A percentile compares a stretch with the other conserved stretches of the same genome.
phyloP scores from a whole-genome alignment of 2,329 filamentous ascomycete species.

The Sclerotinia sclerotiorum region DNA sequence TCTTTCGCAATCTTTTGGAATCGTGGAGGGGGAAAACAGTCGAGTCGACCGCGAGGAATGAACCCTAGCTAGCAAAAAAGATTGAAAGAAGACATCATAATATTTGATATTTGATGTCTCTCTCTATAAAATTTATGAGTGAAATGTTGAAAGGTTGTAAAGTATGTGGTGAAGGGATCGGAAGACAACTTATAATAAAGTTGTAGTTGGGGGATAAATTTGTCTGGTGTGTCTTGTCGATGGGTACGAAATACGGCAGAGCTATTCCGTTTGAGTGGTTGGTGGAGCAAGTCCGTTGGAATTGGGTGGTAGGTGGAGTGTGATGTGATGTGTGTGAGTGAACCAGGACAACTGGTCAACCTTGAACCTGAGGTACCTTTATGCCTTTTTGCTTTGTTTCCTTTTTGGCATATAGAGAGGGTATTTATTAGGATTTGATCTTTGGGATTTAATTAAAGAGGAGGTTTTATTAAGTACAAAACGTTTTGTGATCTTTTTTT shows the following conservation, averaged over 20 bases:
- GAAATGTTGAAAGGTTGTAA: background rate
- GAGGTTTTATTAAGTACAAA: too few species aligned
- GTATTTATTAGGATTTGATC: too few species aligned
- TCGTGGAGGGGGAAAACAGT: conserved; percentile 8
- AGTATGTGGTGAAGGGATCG: background rate
- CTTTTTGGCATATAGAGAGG: too few species aligned
- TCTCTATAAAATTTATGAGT: background rate
- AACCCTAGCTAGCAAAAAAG: conserved; percentile 19
- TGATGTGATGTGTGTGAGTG: background rate
- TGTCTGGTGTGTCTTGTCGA: conserved; percentile 1
- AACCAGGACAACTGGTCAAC: background rate
- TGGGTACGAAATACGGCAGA: background rate
- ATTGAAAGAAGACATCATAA: conserved; percentile 22
- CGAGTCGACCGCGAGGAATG: conserved; percentile 19
- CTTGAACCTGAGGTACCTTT: background rate
- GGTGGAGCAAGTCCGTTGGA: background rate
- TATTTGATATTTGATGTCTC: conserved; percentile 21
- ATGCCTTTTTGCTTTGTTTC: background rate
- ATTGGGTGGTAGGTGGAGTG: background rate
- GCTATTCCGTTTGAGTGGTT: conserved; percentile 7
- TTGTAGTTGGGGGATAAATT: conserved; percentile 1
- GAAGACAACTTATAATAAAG: background rate
- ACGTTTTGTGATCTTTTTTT: too few species aligned
- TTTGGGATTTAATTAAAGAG: too few species aligned
- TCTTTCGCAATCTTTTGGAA: conserved; percentile 20